Evolutionary conservation across 192 early-diverging fungal species (phyloP).

Genomic region (Jimgerdemannia flammicorona): DNA sequence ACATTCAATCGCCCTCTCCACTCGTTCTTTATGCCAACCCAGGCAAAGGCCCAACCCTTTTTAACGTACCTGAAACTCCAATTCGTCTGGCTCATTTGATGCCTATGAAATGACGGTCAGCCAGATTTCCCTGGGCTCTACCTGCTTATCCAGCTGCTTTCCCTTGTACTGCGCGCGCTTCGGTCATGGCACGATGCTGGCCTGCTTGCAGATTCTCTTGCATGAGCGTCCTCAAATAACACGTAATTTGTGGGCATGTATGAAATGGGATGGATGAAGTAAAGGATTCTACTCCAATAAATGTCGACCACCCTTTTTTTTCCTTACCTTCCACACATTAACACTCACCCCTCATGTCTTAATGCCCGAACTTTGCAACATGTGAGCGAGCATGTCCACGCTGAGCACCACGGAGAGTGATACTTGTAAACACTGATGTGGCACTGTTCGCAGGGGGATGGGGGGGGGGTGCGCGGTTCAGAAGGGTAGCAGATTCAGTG

Average conservation of each 20-base stretch:
- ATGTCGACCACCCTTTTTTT: conserved; percentile 30
- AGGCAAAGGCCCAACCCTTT: neutral
- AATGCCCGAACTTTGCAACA: conserved; percentile 67
- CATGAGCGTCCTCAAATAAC: conserved; percentile 57
- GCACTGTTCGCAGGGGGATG: conserved; percentile 40
- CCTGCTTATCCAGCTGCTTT: conserved; percentile 27
- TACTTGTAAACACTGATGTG: conserved; percentile 45
- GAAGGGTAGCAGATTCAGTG: too few relatives aligned
- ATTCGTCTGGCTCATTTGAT: conserved; percentile 46
- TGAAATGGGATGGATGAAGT: neutral
- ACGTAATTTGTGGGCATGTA: conserved; percentile 45
- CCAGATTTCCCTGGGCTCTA: conserved; percentile 28
- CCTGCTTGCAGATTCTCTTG: conserved; percentile 35
- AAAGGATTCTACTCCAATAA: neutral
- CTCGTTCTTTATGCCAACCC: neutral
- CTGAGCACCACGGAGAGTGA: conserved; percentile 65
- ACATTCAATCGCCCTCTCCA: too few relatives aligned
- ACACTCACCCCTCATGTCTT: conserved; percentile 62
- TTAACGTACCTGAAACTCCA: conserved; percentile 44
- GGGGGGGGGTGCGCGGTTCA: too few relatives aligned
- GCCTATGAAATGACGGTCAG: conserved; percentile 45
- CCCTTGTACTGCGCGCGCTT: conserved; percentile 1
- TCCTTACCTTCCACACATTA: neutral
- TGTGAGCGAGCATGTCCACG: conserved; percentile 56
- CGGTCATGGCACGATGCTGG: neutral